Conservation (phyloP, 2,329 filamentous ascomycete species). For the Colletotrichum aenigma region DNA sequence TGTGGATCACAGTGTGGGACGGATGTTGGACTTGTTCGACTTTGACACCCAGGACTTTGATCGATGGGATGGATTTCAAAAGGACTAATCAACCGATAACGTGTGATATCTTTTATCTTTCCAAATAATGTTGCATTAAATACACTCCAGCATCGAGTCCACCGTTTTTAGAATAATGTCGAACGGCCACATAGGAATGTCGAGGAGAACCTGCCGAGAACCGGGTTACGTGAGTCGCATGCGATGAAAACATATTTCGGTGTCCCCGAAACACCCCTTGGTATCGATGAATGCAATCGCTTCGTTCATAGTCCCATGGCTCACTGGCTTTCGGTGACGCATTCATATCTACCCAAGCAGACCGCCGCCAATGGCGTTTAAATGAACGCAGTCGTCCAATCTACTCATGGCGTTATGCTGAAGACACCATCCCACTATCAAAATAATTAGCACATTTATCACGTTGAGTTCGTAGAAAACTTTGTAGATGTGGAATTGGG, state of each 20-base stretch:
- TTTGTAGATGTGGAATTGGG: background rate
- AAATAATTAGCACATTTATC: background rate
- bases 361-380: background rate
- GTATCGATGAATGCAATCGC: background rate
- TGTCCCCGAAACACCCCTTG: background rate
- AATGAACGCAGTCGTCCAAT: background rate
- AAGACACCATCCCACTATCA: background rate
- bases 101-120: background rate
- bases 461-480: background rate
- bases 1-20: conserved; percentile 47
- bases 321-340: background rate
- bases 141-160: background rate
- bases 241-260: background rate
- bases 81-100: background rate
- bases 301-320: background rate
- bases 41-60: conserved; percentile 44
- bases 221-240: background rate
- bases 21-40: conserved; percentile 49
- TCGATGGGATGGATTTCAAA: conserved; percentile 35
- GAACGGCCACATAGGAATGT: background rate
- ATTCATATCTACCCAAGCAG: background rate
- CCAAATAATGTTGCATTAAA: background rate
- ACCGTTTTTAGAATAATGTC: background rate
- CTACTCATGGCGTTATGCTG: background rate
- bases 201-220: background rate